Conservation (phyloP, 192 early-diverging fungal species). For the Dissophora ornata region DNA sequence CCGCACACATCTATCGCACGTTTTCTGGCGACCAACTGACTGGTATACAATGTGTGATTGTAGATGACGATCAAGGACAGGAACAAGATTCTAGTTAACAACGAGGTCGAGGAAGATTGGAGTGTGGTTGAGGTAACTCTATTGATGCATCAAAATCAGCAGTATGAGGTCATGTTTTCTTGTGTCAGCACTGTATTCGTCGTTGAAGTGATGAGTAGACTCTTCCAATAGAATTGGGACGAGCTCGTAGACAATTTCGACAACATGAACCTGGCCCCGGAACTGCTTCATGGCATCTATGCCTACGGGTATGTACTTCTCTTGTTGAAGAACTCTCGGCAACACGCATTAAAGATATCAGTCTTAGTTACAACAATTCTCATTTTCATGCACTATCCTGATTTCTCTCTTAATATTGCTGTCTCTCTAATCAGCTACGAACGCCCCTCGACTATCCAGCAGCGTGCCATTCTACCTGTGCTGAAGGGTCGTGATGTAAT, state of each 20-base stretch:
- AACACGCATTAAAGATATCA: constrained; percentile 28
- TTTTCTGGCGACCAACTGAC: no score
- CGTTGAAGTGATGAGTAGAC: no score
- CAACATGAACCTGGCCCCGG: constrained; percentile 85
- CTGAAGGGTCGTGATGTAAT: constrained; percentile 95
- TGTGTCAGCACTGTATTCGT: no score
- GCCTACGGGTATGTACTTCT: constrained; percentile 78
- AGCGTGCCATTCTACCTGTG: constrained; percentile 92
- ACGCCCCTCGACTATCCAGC: constrained; percentile 93
- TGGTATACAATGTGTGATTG: no score
- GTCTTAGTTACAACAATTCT: not conserved
- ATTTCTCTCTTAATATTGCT: not conserved
- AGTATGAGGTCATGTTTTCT: no score
- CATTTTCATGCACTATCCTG: not conserved
- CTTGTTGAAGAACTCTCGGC: not conserved
- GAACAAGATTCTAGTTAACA: no score
- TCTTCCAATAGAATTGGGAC: not conserved
- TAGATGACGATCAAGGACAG: no score
- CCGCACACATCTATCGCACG: no score
- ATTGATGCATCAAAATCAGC: no score
- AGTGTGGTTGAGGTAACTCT: no score
- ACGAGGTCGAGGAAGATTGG: no score
- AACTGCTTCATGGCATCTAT: constrained; percentile 92
- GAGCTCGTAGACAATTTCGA: constrained; percentile 87
- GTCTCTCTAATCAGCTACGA: constrained; percentile 77